Evolutionary conservation across 202 grass and related monocot species (phyloP).

Genomic region (Sporobolus alterniflorus): DNA sequence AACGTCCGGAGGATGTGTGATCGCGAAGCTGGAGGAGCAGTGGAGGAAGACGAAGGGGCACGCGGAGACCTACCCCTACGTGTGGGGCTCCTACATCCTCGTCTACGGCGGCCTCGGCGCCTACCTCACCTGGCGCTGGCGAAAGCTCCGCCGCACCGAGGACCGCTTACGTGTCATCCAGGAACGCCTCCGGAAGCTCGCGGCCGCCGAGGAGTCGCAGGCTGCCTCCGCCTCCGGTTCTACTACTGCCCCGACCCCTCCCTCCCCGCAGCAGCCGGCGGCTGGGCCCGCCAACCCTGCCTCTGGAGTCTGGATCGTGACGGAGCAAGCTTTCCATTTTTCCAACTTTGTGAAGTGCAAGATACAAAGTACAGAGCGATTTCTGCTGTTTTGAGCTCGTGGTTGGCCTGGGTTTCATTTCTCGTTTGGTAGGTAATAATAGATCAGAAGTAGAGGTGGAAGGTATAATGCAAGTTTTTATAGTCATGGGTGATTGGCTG

Average conservation of each 20-base stretch:
- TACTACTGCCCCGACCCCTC: background rate
- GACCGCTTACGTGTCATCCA: constrained; percentile 75
- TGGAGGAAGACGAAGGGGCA: constrained; percentile 85
- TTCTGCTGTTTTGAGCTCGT: constrained; percentile 8
- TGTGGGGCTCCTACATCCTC: constrained; percentile 97
- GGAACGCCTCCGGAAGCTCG: constrained; percentile 69
- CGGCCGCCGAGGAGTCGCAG: constrained; percentile 58
- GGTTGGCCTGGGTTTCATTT: background rate
- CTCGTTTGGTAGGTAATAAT: constrained; percentile 25
- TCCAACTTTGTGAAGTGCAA: constrained; percentile 16
- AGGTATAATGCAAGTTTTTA: background rate
- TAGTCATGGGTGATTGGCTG: background rate
- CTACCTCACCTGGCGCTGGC: constrained; percentile 76
- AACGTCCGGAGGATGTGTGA: constrained; percentile 29
- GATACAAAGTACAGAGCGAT: constrained; percentile 6
- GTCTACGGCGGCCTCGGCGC: constrained; percentile 84
- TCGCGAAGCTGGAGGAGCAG: constrained; percentile 57
- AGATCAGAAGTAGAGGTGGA: constrained; percentile 12
- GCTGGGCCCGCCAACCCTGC: constrained; percentile 14
- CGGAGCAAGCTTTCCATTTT: constrained; percentile 28
- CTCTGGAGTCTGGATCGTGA: constrained; percentile 6
- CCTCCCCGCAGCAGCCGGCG: background rate
- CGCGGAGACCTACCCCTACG: constrained; percentile 95
- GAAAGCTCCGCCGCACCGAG: constrained; percentile 93
- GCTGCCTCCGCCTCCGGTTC: background rate